Evolutionary conservation across 2,329 filamentous ascomycete genomes (phyloP), one percentile per base, ranked within the genome.

Genomic region (Penicillium sp.): DNA sequence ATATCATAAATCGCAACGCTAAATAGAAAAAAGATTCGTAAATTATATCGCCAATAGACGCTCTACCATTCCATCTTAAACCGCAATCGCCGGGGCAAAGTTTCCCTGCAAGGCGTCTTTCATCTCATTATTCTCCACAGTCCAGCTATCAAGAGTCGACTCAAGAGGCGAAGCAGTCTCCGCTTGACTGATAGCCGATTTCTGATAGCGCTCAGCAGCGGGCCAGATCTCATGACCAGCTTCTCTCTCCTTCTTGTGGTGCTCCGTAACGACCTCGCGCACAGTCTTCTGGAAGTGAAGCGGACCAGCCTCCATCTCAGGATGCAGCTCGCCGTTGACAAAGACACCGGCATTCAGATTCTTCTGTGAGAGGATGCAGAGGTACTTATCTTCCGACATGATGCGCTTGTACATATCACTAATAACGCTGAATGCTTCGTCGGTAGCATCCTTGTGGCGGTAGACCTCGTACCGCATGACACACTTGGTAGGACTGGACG

Each of bases 381-480:
- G 79, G 22, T 81, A 77, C 67, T 87, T 87, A 72, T 88, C 85
- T 68, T 88, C 85, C 1, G 79, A 79, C 82, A 87, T 83, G 71
- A 88, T 81, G 33, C 82, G 82, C 73, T 85, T 85, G 77, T 86
- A 88, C 66, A 85, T 83, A 55, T 80, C 70, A 68, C 78, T 81
- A 69, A 87, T 83, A 48, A 77, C 67, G 6, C 78, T 72, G 66
- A 88, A 88, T 55, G 84, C 79, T 31, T 82, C 82, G 22, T 86
- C 80, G n/a, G 75, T 78, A 4, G 84, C 79, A 65, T 82, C 72
- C 68, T 83, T 84, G 78, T 87, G 82, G 54, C 84, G 79, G 76
- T 81, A 88, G 50, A 88, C 83, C 65, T 88, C 84, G 68, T 87
- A 87, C 60, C 78, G 77, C 81, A 88, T 87, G 23, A 75, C 73